phyloP scores from a whole-genome alignment of 148 eudicot species.

The Hydrangea macrophylla region DNA sequence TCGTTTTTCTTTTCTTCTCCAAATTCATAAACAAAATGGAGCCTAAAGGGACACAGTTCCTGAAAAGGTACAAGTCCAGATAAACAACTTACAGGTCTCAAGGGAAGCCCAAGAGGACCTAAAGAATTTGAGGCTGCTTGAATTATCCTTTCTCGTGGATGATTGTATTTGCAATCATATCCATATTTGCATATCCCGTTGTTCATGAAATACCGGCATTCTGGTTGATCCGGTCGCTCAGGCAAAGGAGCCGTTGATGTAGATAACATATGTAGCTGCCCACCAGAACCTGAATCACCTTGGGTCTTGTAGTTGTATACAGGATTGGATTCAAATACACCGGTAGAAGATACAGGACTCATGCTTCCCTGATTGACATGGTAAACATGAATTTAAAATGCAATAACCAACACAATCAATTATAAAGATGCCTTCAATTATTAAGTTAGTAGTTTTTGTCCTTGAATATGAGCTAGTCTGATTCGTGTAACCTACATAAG shows the following conservation, averaged over 20 bases:
- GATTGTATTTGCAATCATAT: constrained; percentile 68
- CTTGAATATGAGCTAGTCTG: background rate
- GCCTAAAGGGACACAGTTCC: background rate
- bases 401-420: background rate
- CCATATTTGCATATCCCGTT: constrained; percentile 76
- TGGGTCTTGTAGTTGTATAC: constrained; percentile 31
- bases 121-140: constrained; percentile 30
- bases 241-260: constrained; percentile 34
- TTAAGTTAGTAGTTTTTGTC: background rate
- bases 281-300: constrained; percentile 26
- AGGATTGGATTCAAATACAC: constrained; percentile 22
- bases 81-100: constrained; percentile 66
- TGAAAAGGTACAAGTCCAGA: background rate
- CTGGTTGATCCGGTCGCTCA: constrained; percentile 68
- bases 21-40: no score
- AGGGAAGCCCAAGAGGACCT: constrained; percentile 76
- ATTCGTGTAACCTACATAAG: background rate
- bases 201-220: constrained; percentile 69
- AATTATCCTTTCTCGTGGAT: constrained; percentile 57
- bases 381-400: background rate
- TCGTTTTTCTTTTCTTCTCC: no score
- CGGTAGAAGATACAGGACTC: constrained; percentile 16
- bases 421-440: background rate
- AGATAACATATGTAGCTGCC: constrained; percentile 21
- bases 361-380: constrained; percentile 35